Evolutionary conservation across 2,329 filamentous ascomycete genomes (phyloP).

Genomic region (Aspergillus tanneri): DNA sequence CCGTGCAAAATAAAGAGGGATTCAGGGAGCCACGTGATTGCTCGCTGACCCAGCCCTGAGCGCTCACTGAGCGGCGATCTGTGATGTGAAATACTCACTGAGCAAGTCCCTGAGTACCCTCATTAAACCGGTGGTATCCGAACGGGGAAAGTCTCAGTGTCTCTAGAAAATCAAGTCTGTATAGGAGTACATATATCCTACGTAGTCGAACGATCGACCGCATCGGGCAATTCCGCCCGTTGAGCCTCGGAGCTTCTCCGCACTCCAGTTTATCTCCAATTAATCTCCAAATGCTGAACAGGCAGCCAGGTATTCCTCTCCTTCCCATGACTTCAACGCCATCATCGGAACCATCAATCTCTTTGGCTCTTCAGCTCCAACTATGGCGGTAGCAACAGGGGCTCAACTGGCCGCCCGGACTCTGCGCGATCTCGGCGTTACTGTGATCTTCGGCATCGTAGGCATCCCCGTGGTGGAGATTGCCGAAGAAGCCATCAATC

Average conservation of each 20-base stretch:
- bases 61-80: slow-evolving; percentile 5
- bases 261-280: background rate
- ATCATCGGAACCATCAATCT: too few relatives aligned
- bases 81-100: slow-evolving; percentile 10
- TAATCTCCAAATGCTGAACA: background rate
- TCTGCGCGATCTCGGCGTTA: slow-evolving; percentile 50
- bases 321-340: background rate
- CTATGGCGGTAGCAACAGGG: slow-evolving; percentile 35
- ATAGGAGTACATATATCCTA: slow-evolving; percentile 11
- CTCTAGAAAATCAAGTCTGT: slow-evolving; percentile 17
- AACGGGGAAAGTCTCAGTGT: slow-evolving; percentile 3
- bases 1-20: too few relatives aligned
- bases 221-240: background rate
- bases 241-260: background rate
- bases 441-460: slow-evolving; percentile 54
- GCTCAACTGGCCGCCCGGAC: slow-evolving; percentile 51
- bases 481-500: slow-evolving; percentile 56
- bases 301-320: background rate
- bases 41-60: slow-evolving; percentile 6
- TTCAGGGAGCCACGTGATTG: too few relatives aligned
- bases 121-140: slow-evolving; percentile 7
- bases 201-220: background rate
- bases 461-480: slow-evolving; percentile 59
- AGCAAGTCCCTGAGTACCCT: slow-evolving; percentile 8
- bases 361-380: background rate